Percentiles rank a stretch among this genome's conserved stretches.
Conservation (phyloP, 2,329 filamentous ascomycete genomes). For the Tolypocladium tropicale region DNA sequence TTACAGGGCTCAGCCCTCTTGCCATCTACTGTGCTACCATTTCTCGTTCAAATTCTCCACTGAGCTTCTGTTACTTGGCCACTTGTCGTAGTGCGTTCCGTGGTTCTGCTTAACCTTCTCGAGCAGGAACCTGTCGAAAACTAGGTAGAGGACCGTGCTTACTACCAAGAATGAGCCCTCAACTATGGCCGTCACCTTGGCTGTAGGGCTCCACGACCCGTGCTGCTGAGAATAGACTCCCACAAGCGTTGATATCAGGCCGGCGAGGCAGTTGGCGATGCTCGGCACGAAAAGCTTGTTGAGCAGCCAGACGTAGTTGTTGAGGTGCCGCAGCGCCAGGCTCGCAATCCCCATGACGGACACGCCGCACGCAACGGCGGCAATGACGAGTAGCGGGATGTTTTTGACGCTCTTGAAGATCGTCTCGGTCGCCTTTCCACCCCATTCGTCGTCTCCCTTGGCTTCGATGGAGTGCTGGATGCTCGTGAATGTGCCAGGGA, state of each 20-base stretch:
- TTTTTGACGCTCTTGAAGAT: conserved; percentile 16
- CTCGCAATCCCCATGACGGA: conserved; percentile 23
- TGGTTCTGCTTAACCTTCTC: conserved; percentile 19
- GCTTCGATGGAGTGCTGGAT: conserved; percentile 16
- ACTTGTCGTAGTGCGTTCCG: conserved; percentile 10
- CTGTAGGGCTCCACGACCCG: conserved; percentile 33
- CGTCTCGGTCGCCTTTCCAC: conserved; percentile 8
- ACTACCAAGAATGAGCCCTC: conserved; percentile 18
- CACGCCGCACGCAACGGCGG: conserved; percentile 29
- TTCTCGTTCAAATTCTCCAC: background rate
- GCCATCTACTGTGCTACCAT: background rate
- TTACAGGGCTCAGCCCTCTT: background rate
- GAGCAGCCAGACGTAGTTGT: conserved; percentile 44
- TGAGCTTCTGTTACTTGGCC: conserved; percentile 1
- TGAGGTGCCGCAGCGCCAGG: conserved; percentile 32
- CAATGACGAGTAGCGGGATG: conserved; percentile 32
- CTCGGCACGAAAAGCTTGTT: conserved; percentile 38
- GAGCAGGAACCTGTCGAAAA: conserved; percentile 21
- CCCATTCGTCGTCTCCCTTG: conserved; percentile 6
- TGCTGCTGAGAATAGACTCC: conserved; percentile 37
- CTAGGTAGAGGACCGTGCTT: conserved; percentile 16
- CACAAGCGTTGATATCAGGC: conserved; percentile 37
- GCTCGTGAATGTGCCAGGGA: conserved; percentile 40
- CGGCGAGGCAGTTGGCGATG: conserved; percentile 36
- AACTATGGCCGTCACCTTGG: conserved; percentile 23